Evolutionary conservation across 2,329 filamentous ascomycete genomes (phyloP), one percentile per base, ranked within the genome.

Genomic region (Epichloe festucae): DNA sequence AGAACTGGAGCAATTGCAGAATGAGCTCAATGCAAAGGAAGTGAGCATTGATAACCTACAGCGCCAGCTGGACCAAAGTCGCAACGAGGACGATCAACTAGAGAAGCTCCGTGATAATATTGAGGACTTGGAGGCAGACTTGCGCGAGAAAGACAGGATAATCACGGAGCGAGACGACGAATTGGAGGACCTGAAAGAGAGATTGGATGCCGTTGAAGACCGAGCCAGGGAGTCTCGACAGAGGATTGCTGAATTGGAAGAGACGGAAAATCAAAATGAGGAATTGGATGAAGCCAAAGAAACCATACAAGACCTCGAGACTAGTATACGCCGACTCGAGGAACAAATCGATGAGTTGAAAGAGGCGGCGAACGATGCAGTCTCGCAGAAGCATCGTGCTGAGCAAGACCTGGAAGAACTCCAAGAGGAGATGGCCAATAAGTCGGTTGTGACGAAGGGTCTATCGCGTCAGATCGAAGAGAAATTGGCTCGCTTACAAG

Each of bases 351-450:
- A 78, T 35, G 74, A 80, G 15, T 68, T 76, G 51, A 78, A 75
- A 57, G 72, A 77, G 12, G 76, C 75, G 57, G 66, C 77, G 17
- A 69, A 79, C 39, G 71, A 78, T 49, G 78, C 80, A 0, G 54
- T 74, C 7, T 62, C 69, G 1, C 73, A 81, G 52, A 79, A 78
- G 57, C 71, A 78, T 21, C 73, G 75, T 34, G 80, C 80, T 2
- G 77, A 82, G 58, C 69, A 67, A 6, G 75, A 84, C 53, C 68
- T 84, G 15, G 75, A 82, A 58, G 80, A 84, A 60, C 72, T 89
- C 23, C 84, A 87, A 55, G 84, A 87, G 50, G 86, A 89, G 59
- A 80, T 89, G 76, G 77, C 84, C 21, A 84, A 90, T 67, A 89
- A 89, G 59, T 90, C 86, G 0, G 76, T 89, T 39, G 80, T 81